phyloP scores from a whole-genome alignment of 495 filamentous ascomycete species.

The Xylaria scruposa region DNA sequence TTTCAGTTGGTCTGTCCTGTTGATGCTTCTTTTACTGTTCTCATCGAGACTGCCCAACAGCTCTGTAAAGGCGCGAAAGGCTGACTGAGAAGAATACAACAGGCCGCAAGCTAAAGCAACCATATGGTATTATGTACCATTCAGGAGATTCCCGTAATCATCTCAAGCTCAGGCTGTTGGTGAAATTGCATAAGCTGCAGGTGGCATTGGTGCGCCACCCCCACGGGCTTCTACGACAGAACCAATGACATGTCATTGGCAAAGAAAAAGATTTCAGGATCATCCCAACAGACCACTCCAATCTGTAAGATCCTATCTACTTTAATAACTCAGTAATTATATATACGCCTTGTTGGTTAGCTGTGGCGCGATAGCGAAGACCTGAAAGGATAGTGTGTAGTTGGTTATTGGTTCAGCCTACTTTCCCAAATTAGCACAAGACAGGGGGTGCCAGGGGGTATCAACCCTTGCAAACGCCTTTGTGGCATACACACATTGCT shows the following conservation, averaged over 20 bases:
- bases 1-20: neutral
- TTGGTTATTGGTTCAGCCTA: neutral
- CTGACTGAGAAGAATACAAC: neutral
- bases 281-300: neutral
- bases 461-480: neutral
- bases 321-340: neutral
- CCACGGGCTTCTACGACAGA: neutral
- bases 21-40: neutral
- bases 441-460: neutral
- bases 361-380: neutral
- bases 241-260: neutral
- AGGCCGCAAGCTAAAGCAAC: neutral
- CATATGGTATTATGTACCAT: neutral
- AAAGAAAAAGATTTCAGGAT: neutral
- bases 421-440: neutral
- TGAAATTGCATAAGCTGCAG: neutral
- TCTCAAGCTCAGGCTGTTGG: neutral
- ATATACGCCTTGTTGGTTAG: neutral
- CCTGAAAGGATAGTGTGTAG: neutral
- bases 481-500: neutral
- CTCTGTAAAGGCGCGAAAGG: neutral
- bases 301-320: neutral
- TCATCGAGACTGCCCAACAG: no score
- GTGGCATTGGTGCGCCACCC: neutral
- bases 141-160: neutral